phyloP scores from a whole-genome alignment of 2,329 filamentous ascomycete genomes.

The Alternaria sp. region DNA sequence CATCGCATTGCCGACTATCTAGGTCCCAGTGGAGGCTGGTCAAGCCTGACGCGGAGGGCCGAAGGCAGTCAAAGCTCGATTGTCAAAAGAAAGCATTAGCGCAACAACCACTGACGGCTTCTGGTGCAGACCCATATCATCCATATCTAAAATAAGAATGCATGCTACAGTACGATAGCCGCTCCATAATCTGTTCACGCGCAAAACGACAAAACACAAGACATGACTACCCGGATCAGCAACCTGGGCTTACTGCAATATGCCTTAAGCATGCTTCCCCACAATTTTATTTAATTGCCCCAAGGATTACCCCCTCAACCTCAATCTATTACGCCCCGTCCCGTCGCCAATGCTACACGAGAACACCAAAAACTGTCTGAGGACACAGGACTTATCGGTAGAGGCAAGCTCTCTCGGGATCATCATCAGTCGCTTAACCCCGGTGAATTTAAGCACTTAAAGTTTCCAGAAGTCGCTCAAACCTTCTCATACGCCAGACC shows the following conservation, averaged over 20 bases:
- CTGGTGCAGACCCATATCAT: neutral
- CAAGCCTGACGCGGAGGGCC: neutral
- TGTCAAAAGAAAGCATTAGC: neutral
- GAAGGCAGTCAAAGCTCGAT: neutral
- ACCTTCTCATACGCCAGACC: constrained; percentile 8
- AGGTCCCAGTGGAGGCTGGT: neutral
- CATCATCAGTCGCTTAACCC: neutral
- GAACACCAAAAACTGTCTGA: neutral
- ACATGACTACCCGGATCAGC: neutral
- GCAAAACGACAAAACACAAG: too few relatives aligned
- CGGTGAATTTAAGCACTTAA: neutral
- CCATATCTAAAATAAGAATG: neutral
- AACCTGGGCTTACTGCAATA: neutral
- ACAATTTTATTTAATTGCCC: constrained; percentile 6
- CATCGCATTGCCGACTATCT: neutral
- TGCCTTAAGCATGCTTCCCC: neutral
- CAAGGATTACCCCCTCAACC: neutral
- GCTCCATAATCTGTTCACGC: neutral
- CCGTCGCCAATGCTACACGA: neutral
- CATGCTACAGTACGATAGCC: neutral
- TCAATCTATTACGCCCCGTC: constrained; percentile 7
- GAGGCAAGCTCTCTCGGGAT: neutral
- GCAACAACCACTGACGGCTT: neutral
- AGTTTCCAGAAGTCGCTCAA: constrained; percentile 2
- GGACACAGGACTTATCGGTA: neutral